phyloP scores from a whole-genome alignment of 1,284 basidiomycete species.

The Salmacisia buchloeana region DNA sequence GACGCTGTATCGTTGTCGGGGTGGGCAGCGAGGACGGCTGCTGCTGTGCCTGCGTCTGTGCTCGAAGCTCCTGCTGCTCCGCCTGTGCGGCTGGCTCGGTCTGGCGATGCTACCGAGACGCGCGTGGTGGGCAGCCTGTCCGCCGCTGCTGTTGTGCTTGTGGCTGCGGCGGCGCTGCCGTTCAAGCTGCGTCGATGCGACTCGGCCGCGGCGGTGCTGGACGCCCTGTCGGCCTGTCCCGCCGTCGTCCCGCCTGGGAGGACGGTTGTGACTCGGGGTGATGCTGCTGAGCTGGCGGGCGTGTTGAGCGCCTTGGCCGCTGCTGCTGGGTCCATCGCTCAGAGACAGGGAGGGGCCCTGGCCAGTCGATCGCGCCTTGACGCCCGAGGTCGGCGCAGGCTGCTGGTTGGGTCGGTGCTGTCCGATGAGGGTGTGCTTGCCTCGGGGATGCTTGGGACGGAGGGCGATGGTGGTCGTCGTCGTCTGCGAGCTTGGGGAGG shows the following conservation, averaged over 20 bases:
- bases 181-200: neutral
- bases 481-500: too few species aligned
- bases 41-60: neutral
- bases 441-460: too few species aligned
- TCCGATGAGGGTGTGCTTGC: too few species aligned
- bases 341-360: too few species aligned
- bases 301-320: constrained; percentile 3
- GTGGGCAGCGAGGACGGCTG: neutral
- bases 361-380: too few species aligned
- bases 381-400: too few species aligned
- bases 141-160: neutral
- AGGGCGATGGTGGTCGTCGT: too few species aligned
- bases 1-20: neutral
- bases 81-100: neutral
- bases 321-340: neutral
- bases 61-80: neutral
- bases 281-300: neutral
- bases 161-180: neutral
- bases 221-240: neutral
- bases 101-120: neutral
- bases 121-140: constrained; percentile 1
- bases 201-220: too few species aligned
- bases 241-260: neutral
- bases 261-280: neutral
- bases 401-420: too few species aligned